Evolutionary conservation across 768 basidiomycete species (phyloP), one percentile per base, ranked within the genome.

Genomic region (Leccinum ochraceum): DNA sequence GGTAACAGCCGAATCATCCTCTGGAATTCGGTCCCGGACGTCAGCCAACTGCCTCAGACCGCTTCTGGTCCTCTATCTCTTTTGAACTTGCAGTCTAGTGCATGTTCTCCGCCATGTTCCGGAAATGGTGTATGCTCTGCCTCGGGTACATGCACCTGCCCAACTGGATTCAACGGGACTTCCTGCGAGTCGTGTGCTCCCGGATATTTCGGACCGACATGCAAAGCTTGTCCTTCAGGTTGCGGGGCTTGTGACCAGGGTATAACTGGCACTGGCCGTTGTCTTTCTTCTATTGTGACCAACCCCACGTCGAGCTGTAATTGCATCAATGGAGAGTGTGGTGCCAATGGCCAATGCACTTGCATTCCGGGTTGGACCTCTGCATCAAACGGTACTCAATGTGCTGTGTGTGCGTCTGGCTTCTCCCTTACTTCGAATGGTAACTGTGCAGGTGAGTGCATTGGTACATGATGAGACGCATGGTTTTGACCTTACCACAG

Each of bases 321-420:
- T 67, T 96, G 94, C 68, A 63, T 87, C 54, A 95, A 95, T 66
- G 94, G 94, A 2, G 73, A 84, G 50, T 96, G 94, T 72, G 81
- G 81, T 2, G 64, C 81, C 0, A 81, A 83, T 58, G 87, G 89
- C 0, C 83, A 88, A 62, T 94, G 94, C 67, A 73, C 81, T 4
- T 95, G 94, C 70, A 87, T 87, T 65, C 70, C 85, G 0, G 94
- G 94, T 0, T 95, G 89, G 88, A 84, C 83, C 2, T 82, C 83
- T 0, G 86, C 81, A 1, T 76, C 77, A 52, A 88, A 91, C 65
- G 90, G 92, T 7, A 92, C 89, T 0, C 82, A 85, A 13, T 95
- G 93, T 70, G 84, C 89, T 11, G 78, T 84, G 56, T 95, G 94
- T 68, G 81, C 83, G 1, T 60, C 78, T 17, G 94, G 92, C 0